Base-by-base conservation (phyloP, 495 filamentous ascomycete genomes). In the Baudoinia panamericana region DNA sequence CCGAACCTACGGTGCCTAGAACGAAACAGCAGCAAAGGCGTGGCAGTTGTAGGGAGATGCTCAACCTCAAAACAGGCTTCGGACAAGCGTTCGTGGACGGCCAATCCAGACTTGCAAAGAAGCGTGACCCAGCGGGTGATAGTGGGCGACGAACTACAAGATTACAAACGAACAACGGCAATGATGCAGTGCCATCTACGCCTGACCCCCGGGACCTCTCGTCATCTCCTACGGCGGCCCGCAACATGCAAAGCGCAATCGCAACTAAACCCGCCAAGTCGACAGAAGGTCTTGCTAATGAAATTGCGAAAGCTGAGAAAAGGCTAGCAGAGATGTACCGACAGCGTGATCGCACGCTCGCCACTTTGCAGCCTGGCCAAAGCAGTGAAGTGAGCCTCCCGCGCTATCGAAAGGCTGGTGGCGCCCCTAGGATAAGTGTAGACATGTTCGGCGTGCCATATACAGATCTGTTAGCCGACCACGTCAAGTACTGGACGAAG, bases 371-470 rank as follows among this genome's bases (percentile, higher is more conserved):
- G 6, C 36, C 36, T 4, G 36, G 36, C 17, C n/a, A 39, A 16
- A 28, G 3, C 12, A 17, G 10, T 26, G 13, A 13, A 2, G 24
- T 39, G 15, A 23, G 9, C 17, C 16, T n/a, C 19, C 36, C 24
- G 6, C 13, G 26, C 10, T 10, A 16, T n/a, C 24, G 13, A 10
- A 39, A 39, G 18, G 2, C 16, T 16, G 36, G 2, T 13, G 23
- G 10, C 19, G 23, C 18, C 4, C 26, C 16, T 11, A 27, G 21
- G 15, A 20, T 41, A 13, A 29, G 39, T 8, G 21, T 5, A 13
- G 39, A 41, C 17, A 29, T 13, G 18, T 41, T 41, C 19, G 39
- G 39, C 15, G 29, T 41, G 3, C 26, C 18, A 15, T 30, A 41
- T 16, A 41, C 29, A 11, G 39, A 41, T 22, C 29, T 20, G 12